phyloP scores from a whole-genome alignment of 2,329 filamentous ascomycete species.

The Diaporthe vaccinii region DNA sequence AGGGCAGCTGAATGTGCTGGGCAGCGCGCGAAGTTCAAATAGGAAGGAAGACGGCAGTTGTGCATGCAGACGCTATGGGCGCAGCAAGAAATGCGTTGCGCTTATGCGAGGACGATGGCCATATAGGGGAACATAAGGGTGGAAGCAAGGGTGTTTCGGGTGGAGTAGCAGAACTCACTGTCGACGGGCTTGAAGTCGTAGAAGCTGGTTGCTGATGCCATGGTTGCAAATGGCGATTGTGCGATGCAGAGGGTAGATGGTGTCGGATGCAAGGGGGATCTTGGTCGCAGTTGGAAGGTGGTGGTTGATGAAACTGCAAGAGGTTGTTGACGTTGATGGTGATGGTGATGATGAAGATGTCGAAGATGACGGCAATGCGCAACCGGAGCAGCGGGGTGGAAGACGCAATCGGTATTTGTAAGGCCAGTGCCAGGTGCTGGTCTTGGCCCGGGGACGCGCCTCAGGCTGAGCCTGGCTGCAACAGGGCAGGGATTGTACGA shows the following conservation, averaged over 20 bases:
- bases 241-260: slow-evolving; percentile 35
- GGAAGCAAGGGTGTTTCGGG: slow-evolving; percentile 12
- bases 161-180: slow-evolving; percentile 67
- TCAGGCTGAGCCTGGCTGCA: slow-evolving; percentile 18
- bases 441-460: slow-evolving; percentile 11
- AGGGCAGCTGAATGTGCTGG: slow-evolving; percentile 23
- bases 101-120: slow-evolving; percentile 5
- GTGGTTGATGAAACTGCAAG: slow-evolving; percentile 12
- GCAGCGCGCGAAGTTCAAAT: slow-evolving; percentile 17
- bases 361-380: slow-evolving; percentile 12
- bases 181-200: slow-evolving; percentile 89
- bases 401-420: slow-evolving; percentile 34
- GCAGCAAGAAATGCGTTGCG: slow-evolving; percentile 20
- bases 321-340: slow-evolving; percentile 4
- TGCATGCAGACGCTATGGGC: slow-evolving; percentile 28
- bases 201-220: slow-evolving; percentile 79
- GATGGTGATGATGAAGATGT: slow-evolving; percentile 17
- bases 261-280: slow-evolving; percentile 23
- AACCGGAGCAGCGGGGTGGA: slow-evolving; percentile 11
- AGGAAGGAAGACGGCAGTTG: slow-evolving; percentile 30
- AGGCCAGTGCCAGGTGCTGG: background rate
- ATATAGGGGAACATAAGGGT: background rate
- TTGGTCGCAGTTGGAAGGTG: slow-evolving; percentile 33
- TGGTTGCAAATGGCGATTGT: slow-evolving; percentile 53
- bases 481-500: slow-evolving; percentile 26